These are phyloP conservation scores for Plantago elongata DNA, from an alignment of 257 asterid genomes.

Conservation along the genomic window DNA sequence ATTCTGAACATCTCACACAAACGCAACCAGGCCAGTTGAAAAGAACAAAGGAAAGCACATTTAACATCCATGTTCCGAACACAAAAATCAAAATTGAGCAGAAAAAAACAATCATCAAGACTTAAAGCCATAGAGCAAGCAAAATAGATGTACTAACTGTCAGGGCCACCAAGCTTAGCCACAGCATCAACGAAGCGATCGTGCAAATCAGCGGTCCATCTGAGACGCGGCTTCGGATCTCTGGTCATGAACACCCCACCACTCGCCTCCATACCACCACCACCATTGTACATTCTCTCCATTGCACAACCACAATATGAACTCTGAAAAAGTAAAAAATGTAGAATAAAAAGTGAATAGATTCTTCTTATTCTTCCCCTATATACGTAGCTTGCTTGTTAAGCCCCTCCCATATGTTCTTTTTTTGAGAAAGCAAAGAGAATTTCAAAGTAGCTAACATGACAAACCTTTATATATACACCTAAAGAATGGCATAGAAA, in stretches of 20 bases:
- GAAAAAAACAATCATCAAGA: not conserved
- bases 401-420: constrained; percentile 1
- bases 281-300: constrained; percentile 40
- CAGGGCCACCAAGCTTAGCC: constrained; percentile 71
- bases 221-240: constrained; percentile 63
- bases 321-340: constrained; percentile 17
- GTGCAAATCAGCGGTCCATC: constrained; percentile 69
- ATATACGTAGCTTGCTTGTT: not conserved
- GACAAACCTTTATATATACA: not conserved
- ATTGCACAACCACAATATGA: constrained; percentile 25
- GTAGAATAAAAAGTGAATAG: constrained; percentile 5
- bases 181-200: constrained; percentile 72
- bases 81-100: not conserved
- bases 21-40: not conserved
- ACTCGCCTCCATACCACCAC: constrained; percentile 22
- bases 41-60: no score
- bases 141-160: constrained; percentile 36
- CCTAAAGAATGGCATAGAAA: not conserved
- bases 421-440: not conserved
- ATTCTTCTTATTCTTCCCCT: not conserved
- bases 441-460: constrained; percentile 3
- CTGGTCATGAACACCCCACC: constrained; percentile 52
- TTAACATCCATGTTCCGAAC: no score
- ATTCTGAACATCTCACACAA: not conserved
- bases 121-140: not conserved